Percentiles rank a stretch among this genome's conserved stretches.
These are phyloP conservation scores for Boletus holoroseus DNA, from an alignment of 1,284 basidiomycete species.

Conservation along the genomic window DNA sequence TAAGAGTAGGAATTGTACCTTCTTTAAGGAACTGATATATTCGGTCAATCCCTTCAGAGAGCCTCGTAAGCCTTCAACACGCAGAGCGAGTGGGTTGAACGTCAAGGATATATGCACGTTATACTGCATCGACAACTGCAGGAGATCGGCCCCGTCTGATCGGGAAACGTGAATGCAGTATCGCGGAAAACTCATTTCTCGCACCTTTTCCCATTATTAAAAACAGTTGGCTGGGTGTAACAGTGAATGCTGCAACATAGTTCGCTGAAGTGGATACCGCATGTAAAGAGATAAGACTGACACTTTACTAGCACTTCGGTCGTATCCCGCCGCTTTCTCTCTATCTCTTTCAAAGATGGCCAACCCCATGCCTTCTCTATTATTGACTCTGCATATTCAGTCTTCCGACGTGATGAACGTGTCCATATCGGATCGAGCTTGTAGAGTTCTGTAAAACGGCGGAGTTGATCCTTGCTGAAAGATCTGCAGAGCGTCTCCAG, in stretches of 20 bases:
- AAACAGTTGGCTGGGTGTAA: constrained; percentile 59
- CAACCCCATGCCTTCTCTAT: constrained; percentile 63
- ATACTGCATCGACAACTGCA: constrained; percentile 52
- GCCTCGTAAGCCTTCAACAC: constrained; percentile 52
- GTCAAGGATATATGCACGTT: constrained; percentile 58
- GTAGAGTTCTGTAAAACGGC: constrained; percentile 47
- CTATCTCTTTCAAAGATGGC: constrained; percentile 53
- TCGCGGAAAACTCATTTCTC: constrained; percentile 8
- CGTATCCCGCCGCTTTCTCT: constrained; percentile 45
- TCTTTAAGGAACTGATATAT: constrained; percentile 44
- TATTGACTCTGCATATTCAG: constrained; percentile 50
- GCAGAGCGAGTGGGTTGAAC: constrained; percentile 51
- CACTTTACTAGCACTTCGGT: constrained; percentile 49
- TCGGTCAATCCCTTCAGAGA: constrained; percentile 42
- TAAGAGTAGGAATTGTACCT: constrained; percentile 34
- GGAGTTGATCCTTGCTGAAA: constrained; percentile 59
- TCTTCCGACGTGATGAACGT: constrained; percentile 37
- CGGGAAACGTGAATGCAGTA: constrained; percentile 4
- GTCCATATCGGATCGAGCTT: constrained; percentile 35
- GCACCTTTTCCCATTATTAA: constrained; percentile 66
- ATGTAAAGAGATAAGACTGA: constrained; percentile 32
- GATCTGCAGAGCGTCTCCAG: constrained; percentile 51
- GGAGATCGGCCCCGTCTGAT: constrained; percentile 59
- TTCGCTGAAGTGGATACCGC: constrained; percentile 2
- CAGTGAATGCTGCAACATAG: constrained; percentile 44